Evolutionary conservation across 202 grass and related monocot genomes (phyloP).

Genomic region (Zoysia matrella): DNA sequence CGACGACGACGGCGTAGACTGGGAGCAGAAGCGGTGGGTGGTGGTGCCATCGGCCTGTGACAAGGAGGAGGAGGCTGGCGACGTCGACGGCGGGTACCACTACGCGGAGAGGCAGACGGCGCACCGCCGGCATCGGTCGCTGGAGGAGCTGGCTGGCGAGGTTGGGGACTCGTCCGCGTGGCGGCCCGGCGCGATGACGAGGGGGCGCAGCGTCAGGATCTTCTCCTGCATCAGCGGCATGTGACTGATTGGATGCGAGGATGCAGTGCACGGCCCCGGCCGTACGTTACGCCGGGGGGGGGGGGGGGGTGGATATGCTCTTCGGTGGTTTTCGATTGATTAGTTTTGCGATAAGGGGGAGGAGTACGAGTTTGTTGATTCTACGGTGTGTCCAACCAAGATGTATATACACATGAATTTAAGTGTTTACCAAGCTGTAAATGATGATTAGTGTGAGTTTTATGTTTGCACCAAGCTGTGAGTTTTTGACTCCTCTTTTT

Average conservation of each 20-base stretch:
- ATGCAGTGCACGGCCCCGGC: too few relatives aligned
- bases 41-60: too few relatives aligned
- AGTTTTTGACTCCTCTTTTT: too few relatives aligned
- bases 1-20: conserved; percentile 1
- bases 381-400: conserved; percentile 23
- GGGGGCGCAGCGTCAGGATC: conserved; percentile 59
- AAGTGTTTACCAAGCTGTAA: not conserved
- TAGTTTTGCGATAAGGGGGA: not conserved
- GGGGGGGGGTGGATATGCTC: too few relatives aligned
- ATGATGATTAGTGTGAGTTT: not conserved
- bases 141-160: conserved; percentile 71
- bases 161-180: conserved; percentile 47
- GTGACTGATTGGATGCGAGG: conserved; percentile 2
- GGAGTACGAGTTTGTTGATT: not conserved
- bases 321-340: not conserved
- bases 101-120: conserved; percentile 28
- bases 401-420: conserved; percentile 42
- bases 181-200: not conserved
- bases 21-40: conserved; percentile 1
- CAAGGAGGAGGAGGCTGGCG: not conserved
- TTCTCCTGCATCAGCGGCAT: conserved; percentile 71
- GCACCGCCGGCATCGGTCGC: conserved; percentile 65
- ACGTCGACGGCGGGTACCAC: not conserved
- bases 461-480: too few relatives aligned
- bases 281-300: too few relatives aligned